phyloP scores from a whole-genome alignment of 2,329 filamentous ascomycete genomes.

The Phialophora chinensis region DNA sequence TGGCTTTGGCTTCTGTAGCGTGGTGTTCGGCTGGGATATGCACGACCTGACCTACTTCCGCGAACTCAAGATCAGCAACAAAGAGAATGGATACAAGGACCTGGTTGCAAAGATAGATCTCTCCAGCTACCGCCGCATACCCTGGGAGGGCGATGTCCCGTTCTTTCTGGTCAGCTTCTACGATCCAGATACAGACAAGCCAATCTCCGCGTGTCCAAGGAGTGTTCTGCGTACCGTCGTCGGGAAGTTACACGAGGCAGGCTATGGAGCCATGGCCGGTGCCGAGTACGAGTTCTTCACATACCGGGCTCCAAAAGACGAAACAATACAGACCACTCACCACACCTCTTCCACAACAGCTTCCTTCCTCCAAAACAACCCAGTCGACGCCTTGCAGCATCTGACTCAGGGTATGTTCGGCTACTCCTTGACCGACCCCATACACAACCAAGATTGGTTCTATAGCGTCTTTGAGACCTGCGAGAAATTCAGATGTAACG shows the following conservation, averaged over 20 bases:
- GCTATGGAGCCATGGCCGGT: slow-evolving; percentile 87
- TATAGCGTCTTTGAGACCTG: slow-evolving; percentile 86
- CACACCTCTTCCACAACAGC: slow-evolving; percentile 72
- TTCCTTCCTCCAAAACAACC: slow-evolving; percentile 73
- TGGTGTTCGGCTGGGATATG: slow-evolving; percentile 97
- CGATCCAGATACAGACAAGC: slow-evolving; percentile 76
- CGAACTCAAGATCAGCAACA: slow-evolving; percentile 86
- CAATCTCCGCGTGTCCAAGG: slow-evolving; percentile 78
- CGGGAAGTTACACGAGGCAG: slow-evolving; percentile 69
- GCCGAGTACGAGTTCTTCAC: slow-evolving; percentile 97
- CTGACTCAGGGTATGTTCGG: slow-evolving; percentile 96
- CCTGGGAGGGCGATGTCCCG: slow-evolving; percentile 85
- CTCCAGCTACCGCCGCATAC: slow-evolving; percentile 77
- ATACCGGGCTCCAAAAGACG: slow-evolving; percentile 70
- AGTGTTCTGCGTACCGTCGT: slow-evolving; percentile 73
- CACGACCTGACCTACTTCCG: slow-evolving; percentile 88
- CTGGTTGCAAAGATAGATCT: slow-evolving; percentile 82
- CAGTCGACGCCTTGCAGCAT: slow-evolving; percentile 73
- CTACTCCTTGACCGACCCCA: slow-evolving; percentile 83
- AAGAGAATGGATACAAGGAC: slow-evolving; percentile 87
- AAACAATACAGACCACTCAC: slow-evolving; percentile 54
- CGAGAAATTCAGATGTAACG: slow-evolving; percentile 75
- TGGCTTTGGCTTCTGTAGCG: slow-evolving; percentile 92
- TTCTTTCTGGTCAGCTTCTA: slow-evolving; percentile 85
- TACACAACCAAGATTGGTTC: slow-evolving; percentile 91